Base-by-base conservation (phyloP, 352 stramenopile genomes). In the Phytophthora aleatoria region DNA sequence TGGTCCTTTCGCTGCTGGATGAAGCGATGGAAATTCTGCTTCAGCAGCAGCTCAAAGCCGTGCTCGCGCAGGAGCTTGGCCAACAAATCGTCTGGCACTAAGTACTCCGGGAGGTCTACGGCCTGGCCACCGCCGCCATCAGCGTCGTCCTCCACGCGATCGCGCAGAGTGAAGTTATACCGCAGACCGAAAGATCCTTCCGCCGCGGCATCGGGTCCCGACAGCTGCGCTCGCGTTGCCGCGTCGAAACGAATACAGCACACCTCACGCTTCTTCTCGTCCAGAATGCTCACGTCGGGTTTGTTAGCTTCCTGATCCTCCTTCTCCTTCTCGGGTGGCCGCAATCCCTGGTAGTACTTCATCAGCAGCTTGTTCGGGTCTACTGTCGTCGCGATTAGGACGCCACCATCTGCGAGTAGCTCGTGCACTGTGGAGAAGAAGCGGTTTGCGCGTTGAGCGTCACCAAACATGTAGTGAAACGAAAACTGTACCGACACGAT, bases 391-490 rank as follows among this genome's bases (percentile, higher is more conserved):
- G 91, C 94, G 47, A 99, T 97, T 51, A 99, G 90, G 56, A 97
- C 89, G 9, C 96, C 97, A 38, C 96, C 96, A 65, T 97, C 84
- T 26, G 87, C 80, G 26, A 99, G 79, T 48, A 98, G 69, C 38
- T 89, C 74, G 57, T 94, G 92, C 6, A 99, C 87, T 38, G 96
- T 98, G 39, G 87, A 77, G 69, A 99, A 98, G 67, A 99, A 99
- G 20, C 87, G 77, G 33, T 77, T 73, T 2, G 97, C 96, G 15
- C 96, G 85, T 63, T 94, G 73, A 33, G 90, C 79, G 13, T 97
- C 95, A 31, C 92, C 88, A 85, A 99, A 99, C 97, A 99, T 99
- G 85, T 99, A 99, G 77, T 99, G 97, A 67, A 99, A 98, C 11
- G 97, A 97, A 77, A 99, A 99, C 81, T 99, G 97, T 71, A 99